Evolutionary conservation across 164 flowering plant species (phyloP), one percentile per base, ranked within the genome.

Genomic region (Aristolochia californica): DNA sequence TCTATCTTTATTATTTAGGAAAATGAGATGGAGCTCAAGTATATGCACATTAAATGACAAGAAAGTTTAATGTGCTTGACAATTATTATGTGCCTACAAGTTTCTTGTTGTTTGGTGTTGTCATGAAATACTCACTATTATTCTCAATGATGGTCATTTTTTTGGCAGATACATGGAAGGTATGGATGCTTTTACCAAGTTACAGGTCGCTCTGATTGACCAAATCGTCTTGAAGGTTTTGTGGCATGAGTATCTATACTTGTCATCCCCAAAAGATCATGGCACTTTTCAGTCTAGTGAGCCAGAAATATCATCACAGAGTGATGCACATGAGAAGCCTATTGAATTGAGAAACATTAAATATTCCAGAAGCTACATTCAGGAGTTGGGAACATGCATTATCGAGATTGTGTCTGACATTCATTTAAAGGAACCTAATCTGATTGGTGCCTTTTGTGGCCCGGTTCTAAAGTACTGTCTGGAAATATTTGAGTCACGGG

Each of bases 371-470:
- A 68, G 65, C 66, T 76, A 77, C 62, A 56, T 67, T 56, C 76
- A 79, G 53, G 84, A 80, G 24, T 68, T 84, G 73, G 95, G 93
- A 18, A 77, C 65, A 72, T 87, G 91, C 64, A 78, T 89, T 13
- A 52, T 86, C 47, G 84, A 76, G 27, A 76, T 84, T 60, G 74
- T 89, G 62, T 80, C 87, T 0, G 79, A 69, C 21, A 66, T 85
- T 24, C 64, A 67, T 66, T 23, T 53, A 13, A 54, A 79, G 63
- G 80, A 76, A 11, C 52, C 50, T 44, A 67, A 71, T 66, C 68
- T 84, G 53, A 80, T 94, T 21, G 57, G 61, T 57, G 12, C 62
- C 43, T 90, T 94, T 61, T 73, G 70, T 74, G 53, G 56, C 57
- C 69, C 74, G 65, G 82, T 87, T 69, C 78, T 79, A 67, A 73